Evolutionary conservation across 768 basidiomycete genomes (phyloP).

Genomic region (Porphyrellus cyaneotinctus): DNA sequence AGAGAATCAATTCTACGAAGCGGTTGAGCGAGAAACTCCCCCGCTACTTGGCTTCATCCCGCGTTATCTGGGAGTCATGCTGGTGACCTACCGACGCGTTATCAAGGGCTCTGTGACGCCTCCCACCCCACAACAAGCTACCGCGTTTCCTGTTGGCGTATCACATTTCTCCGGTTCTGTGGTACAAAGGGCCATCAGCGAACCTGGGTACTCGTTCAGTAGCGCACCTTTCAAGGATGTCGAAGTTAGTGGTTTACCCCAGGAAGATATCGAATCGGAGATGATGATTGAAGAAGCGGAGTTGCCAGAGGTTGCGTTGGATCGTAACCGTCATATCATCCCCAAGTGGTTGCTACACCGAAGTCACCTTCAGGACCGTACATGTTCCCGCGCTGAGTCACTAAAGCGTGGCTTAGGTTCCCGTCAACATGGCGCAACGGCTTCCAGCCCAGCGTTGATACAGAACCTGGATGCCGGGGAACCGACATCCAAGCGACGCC

Average conservation of each 20-base stretch:
- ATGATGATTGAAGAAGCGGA: conserved; percentile 64
- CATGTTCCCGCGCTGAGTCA: conserved; percentile 42
- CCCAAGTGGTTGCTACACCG: conserved; percentile 84
- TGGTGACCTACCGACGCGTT: conserved; percentile 91
- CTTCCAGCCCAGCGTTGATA: conserved; percentile 69
- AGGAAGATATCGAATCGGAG: conserved; percentile 39
- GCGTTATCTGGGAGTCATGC: conserved; percentile 98
- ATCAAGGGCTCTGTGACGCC: conserved; percentile 37
- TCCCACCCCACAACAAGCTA: conserved; percentile 14
- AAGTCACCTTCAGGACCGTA: conserved; percentile 42
- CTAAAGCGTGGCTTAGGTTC: conserved; percentile 26
- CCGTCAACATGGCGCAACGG: conserved; percentile 45
- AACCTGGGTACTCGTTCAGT: conserved; percentile 14
- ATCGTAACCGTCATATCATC: conserved; percentile 93
- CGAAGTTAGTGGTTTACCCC: conserved; percentile 10
- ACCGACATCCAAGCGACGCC: conserved; percentile 33
- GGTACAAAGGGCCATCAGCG: conserved; percentile 27
- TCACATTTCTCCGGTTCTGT: conserved; percentile 26
- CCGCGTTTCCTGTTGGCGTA: conserved; percentile 16
- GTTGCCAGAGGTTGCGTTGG: conserved; percentile 90
- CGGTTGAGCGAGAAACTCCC: conserved; percentile 90
- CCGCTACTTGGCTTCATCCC: conserved; percentile 92
- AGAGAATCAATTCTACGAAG: conserved; percentile 97
- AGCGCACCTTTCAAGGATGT: background rate
- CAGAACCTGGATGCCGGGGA: conserved; percentile 26